phyloP scores from a whole-genome alignment of 495 filamentous ascomycete species.

The Schizothecium vesticola region DNA sequence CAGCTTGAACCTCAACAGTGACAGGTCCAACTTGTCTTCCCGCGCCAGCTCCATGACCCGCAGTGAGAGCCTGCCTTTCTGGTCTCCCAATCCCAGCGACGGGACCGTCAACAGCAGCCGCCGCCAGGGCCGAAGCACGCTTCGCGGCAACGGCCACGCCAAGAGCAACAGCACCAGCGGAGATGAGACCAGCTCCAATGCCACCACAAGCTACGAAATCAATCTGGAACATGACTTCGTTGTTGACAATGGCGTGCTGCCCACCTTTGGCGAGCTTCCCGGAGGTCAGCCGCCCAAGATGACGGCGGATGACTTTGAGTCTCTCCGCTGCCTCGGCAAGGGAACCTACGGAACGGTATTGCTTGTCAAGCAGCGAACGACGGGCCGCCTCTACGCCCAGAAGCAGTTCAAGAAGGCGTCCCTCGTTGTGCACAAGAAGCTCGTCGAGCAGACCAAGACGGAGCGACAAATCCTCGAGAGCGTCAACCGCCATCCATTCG shows the following conservation, averaged over 20 bases:
- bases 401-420: constrained; percentile 98
- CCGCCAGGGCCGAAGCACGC: constrained; percentile 11
- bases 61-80: constrained; percentile 33
- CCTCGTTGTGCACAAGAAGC: constrained; percentile 81
- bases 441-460: constrained; percentile 95
- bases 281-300: constrained; percentile 62
- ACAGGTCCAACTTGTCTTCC: constrained; percentile 34
- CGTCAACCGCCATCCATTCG: constrained; percentile 91
- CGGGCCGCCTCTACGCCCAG: constrained; percentile 89
- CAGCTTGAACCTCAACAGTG: constrained; percentile 49
- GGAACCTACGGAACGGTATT: constrained; percentile 92
- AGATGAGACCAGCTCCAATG: constrained; percentile 38
- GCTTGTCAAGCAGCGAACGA: constrained; percentile 79
- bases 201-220: constrained; percentile 73
- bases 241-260: constrained; percentile 57
- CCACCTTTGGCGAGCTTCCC: constrained; percentile 37
- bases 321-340: constrained; percentile 92
- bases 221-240: constrained; percentile 83
- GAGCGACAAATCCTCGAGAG: constrained; percentile 91
- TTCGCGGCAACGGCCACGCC: constrained; percentile 25
- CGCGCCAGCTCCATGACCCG: constrained; percentile 39
- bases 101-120: constrained; percentile 17
- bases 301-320: constrained; percentile 83
- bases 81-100: constrained; percentile 22
- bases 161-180: constrained; percentile 31